Percentiles rank a stretch among this genome's conserved stretches.
These are phyloP conservation scores for Ciborinia camelliae DNA, from an alignment of 2,329 filamentous ascomycete genomes.

Conservation along the genomic window DNA sequence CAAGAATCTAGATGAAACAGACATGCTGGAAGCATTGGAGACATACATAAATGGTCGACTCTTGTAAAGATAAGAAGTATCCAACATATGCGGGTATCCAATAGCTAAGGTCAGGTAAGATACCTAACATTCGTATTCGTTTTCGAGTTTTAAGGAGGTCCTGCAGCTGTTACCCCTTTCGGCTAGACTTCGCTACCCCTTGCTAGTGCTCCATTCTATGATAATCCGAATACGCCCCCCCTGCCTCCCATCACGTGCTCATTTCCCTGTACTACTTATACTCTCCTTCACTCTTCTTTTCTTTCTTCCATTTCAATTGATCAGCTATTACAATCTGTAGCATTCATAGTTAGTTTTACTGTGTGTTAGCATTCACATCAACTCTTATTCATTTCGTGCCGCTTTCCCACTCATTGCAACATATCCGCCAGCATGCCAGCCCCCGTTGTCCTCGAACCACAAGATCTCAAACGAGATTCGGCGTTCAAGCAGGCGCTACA, in stretches of 20 bases:
- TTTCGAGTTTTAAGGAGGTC: neutral
- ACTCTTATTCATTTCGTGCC: neutral
- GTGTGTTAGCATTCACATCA: neutral
- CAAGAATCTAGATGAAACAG: too few species aligned
- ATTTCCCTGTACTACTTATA: neutral
- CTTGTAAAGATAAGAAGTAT: neutral
- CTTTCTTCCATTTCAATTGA: neutral
- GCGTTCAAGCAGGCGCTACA: conserved; percentile 89
- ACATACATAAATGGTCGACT: neutral
- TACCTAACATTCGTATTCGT: neutral
- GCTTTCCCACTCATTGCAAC: neutral
- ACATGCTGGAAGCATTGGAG: too few species aligned
- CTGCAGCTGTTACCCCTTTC: neutral
- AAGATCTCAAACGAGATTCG: conserved; percentile 82
- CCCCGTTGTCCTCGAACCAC: conserved; percentile 62
- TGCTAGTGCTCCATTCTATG: neutral
- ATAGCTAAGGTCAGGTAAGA: neutral
- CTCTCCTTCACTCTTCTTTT: neutral
- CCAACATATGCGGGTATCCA: neutral
- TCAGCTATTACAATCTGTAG: neutral
- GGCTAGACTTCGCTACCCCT: neutral
- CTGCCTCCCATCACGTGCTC: neutral
- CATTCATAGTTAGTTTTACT: neutral
- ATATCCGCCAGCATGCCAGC: conserved; percentile 15
- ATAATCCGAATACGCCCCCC: neutral